Evolutionary conservation across 2,329 filamentous ascomycete species (phyloP).

Genomic region (Ascochyta clinopodiicola): DNA sequence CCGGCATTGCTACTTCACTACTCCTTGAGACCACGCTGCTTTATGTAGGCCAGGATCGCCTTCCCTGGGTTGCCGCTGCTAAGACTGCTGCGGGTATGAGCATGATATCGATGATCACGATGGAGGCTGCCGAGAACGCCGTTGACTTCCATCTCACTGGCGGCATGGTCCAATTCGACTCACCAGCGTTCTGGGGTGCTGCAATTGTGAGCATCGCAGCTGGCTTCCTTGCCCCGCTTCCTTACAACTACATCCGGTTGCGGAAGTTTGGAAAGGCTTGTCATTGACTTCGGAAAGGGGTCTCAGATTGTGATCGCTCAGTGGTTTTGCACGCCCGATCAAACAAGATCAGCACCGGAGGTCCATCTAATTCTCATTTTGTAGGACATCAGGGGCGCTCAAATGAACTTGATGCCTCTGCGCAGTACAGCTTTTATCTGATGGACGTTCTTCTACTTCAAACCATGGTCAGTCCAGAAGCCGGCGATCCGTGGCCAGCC

Average conservation of each 20-base stretch:
- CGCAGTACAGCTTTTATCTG: background rate
- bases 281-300: slow-evolving; percentile 44
- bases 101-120: slow-evolving; percentile 64
- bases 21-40: slow-evolving; percentile 61
- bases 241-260: slow-evolving; percentile 61
- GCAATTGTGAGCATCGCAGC: slow-evolving; percentile 54
- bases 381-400: too few relatives aligned
- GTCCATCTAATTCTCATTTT: background rate
- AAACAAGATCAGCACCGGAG: background rate
- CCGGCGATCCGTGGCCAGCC: background rate
- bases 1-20: slow-evolving; percentile 60
- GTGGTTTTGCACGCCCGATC: background rate
- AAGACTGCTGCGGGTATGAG: slow-evolving; percentile 66
- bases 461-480: background rate
- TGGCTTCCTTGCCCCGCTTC: slow-evolving; percentile 59
- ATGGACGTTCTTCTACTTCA: background rate
- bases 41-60: slow-evolving; percentile 55
- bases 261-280: slow-evolving; percentile 58
- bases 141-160: slow-evolving; percentile 65
- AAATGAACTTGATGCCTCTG: background rate
- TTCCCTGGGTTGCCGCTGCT: slow-evolving; percentile 56
- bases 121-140: slow-evolving; percentile 62
- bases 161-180: slow-evolving; percentile 56
- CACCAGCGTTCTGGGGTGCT: slow-evolving; percentile 60
- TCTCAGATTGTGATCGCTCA: background rate